Conservation (phyloP, 805 yeast genomes). For the Pichia nakasei region DNA sequence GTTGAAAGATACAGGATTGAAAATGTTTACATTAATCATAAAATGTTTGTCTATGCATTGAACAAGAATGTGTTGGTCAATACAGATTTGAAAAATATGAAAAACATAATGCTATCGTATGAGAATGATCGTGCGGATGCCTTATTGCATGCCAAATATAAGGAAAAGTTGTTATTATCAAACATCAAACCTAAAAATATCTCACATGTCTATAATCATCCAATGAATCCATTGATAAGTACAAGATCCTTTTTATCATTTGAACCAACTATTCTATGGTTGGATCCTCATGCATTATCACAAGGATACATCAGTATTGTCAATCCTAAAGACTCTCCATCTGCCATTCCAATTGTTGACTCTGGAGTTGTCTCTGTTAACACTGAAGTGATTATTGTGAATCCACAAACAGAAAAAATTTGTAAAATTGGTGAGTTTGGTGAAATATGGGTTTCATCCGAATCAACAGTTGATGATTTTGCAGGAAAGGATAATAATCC, state of each 20-base stretch:
- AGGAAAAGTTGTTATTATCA: constrained; percentile 54
- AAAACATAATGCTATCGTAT: constrained; percentile 78
- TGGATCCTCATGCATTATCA: constrained; percentile 83
- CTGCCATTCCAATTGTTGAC: constrained; percentile 75
- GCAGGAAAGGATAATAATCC: constrained; percentile 30
- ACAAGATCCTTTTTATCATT: constrained; percentile 81
- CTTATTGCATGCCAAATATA: constrained; percentile 45
- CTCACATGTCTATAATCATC: constrained; percentile 70
- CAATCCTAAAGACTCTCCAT: constrained; percentile 59
- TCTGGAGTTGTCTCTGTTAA: constrained; percentile 95
- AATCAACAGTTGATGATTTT: constrained; percentile 63
- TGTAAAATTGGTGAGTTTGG: constrained; percentile 91
- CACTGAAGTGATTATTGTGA: constrained; percentile 88
- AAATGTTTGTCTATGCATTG: constrained; percentile 71
- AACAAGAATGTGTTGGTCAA: constrained; percentile 18
- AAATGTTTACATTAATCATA: constrained; percentile 77
- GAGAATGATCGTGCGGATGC: constrained; percentile 60
- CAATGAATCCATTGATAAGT: constrained; percentile 73
- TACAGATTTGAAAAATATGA: constrained; percentile 28
- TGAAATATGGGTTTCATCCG: constrained; percentile 93
- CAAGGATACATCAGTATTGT: constrained; percentile 80
- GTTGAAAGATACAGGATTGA: constrained; percentile 72
- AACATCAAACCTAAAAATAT: constrained; percentile 61
- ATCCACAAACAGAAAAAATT: constrained; percentile 76
- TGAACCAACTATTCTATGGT: constrained; percentile 78